Conservation (phyloP, 2,329 filamentous ascomycete genomes). For the Anthostomella pinea region DNA sequence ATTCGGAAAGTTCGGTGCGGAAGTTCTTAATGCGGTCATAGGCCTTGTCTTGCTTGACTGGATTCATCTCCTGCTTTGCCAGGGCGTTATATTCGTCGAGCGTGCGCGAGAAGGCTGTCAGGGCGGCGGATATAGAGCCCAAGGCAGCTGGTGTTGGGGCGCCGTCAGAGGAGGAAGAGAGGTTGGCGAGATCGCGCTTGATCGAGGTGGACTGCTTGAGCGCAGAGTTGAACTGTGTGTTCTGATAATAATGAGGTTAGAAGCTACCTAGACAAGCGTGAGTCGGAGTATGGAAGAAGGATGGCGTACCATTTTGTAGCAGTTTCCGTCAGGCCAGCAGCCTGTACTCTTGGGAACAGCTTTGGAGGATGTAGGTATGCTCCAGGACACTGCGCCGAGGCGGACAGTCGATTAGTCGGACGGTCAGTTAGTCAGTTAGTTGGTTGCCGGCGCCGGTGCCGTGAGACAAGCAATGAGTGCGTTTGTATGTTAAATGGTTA, state of each 20-base stretch:
- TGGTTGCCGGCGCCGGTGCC: no score
- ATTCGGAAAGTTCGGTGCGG: conserved; percentile 75
- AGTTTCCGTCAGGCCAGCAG: no score
- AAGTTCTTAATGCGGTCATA: conserved; percentile 83
- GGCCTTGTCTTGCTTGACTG: conserved; percentile 89
- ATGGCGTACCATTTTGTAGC: conserved; percentile 4
- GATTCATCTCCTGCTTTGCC: conserved; percentile 83
- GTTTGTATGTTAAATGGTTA: no score
- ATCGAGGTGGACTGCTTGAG: conserved; percentile 81
- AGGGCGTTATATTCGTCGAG: conserved; percentile 88
- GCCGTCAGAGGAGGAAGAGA: conserved; percentile 46
- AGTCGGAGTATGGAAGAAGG: background rate
- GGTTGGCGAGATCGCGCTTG: conserved; percentile 70
- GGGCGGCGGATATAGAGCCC: conserved; percentile 69
- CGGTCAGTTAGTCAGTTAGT: no score
- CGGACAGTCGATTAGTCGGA: no score
- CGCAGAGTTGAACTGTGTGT: conserved; percentile 81
- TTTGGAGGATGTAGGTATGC: no score
- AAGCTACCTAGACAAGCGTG: no score
- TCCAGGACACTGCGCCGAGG: no score
- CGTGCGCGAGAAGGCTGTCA: conserved; percentile 74
- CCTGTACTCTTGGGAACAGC: no score
- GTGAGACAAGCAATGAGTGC: no score
- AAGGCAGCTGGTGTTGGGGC: conserved; percentile 54
- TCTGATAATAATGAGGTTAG: no score